Conservation (phyloP, 495 filamentous ascomycete genomes). For the Annulohypoxylon stygium region DNA sequence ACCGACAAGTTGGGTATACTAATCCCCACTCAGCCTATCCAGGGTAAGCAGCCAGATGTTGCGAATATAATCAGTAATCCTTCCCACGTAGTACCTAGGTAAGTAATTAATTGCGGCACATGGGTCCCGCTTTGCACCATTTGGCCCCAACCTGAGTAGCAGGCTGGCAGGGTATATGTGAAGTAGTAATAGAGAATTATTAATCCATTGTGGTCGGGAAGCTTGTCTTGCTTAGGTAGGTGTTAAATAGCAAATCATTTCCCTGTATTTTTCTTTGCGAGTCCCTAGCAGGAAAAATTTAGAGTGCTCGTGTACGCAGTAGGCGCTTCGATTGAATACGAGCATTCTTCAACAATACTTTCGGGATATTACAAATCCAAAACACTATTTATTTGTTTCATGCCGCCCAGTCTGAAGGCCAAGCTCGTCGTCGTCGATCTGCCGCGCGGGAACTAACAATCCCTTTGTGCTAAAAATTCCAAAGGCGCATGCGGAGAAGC, state of each 20-base stretch:
- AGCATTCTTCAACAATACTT: not conserved
- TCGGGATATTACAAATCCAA: not conserved
- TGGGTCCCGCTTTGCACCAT: conserved; percentile 19
- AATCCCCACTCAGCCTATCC: conserved; percentile 11
- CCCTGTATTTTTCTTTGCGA: not conserved
- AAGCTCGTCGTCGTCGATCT: not conserved
- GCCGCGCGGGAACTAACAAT: not conserved
- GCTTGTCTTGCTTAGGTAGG: not conserved
- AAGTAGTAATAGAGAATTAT: conserved; percentile 23
- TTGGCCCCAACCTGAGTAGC: not conserved
- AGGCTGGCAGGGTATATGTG: not conserved
- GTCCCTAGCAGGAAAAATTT: not conserved
- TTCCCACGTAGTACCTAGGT: conserved; percentile 10
- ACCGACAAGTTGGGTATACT: conserved; percentile 15
- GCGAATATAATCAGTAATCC: conserved; percentile 11
- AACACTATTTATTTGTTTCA: not conserved
- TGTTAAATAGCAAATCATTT: not conserved
- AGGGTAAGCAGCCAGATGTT: not conserved
- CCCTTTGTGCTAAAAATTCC: not conserved
- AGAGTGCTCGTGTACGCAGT: not conserved
- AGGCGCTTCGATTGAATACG: not conserved
- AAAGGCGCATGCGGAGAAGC: conserved; percentile 12
- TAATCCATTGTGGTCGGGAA: not conserved
- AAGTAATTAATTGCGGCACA: conserved; percentile 33
- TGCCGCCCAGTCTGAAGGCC: not conserved